phyloP scores from a whole-genome alignment of 169 alveolate genomes.

The Babesia divergens region DNA sequence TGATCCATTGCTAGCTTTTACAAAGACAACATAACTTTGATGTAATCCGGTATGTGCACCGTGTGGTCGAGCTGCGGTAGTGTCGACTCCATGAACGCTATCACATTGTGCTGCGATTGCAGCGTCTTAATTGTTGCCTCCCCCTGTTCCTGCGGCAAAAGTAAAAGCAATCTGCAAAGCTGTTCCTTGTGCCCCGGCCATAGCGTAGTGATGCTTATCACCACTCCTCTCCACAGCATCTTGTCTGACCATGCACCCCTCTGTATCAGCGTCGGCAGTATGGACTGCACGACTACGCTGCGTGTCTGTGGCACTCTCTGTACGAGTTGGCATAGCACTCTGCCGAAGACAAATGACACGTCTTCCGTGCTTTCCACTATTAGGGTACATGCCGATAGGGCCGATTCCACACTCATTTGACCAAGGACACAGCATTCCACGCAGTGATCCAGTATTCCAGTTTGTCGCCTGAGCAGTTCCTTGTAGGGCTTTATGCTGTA shows the following conservation, averaged over 20 bases:
- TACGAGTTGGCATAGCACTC: constrained; percentile 60
- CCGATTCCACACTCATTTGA: constrained; percentile 43
- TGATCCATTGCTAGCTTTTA: background rate
- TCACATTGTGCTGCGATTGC: constrained; percentile 48
- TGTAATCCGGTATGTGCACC: constrained; percentile 38
- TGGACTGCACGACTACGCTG: constrained; percentile 44
- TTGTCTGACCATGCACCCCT: constrained; percentile 52
- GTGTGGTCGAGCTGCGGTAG: constrained; percentile 40
- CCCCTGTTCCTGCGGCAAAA: constrained; percentile 46
- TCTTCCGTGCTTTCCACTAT: constrained; percentile 49
- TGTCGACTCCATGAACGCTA: constrained; percentile 29
- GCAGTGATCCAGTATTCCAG: constrained; percentile 45
- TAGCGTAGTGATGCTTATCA: constrained; percentile 44
- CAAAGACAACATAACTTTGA: constrained; percentile 30
- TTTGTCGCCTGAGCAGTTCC: constrained; percentile 22
- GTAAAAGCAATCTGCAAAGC: constrained; percentile 22
- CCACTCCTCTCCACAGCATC: constrained; percentile 54
- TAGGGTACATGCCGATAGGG: constrained; percentile 50
- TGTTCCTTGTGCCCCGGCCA: constrained; percentile 63
- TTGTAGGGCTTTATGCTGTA: constrained; percentile 26
- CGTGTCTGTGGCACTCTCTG: constrained; percentile 55
- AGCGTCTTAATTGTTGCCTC: constrained; percentile 49
- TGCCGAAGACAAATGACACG: constrained; percentile 57
- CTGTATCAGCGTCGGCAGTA: constrained; percentile 47
- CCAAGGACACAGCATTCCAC: constrained; percentile 47